Conservation (phyloP, 768 basidiomycete species). For the Lentinula boryana region DNA sequence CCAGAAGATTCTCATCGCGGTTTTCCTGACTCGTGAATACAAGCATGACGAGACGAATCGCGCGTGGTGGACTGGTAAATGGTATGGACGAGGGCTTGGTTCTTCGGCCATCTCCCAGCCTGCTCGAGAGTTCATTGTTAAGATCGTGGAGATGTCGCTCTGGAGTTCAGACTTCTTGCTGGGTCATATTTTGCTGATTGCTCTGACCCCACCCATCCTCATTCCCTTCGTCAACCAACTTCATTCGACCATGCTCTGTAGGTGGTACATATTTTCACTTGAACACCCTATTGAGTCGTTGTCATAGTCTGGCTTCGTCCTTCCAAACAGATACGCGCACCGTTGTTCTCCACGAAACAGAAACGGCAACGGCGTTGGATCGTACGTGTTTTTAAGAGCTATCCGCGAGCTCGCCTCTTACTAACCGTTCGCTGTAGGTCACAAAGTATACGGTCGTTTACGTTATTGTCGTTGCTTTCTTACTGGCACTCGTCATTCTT, state of each 20-base stretch:
- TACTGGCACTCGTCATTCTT: conserved; percentile 77
- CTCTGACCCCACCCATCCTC: conserved; percentile 78
- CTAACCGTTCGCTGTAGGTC: conserved; percentile 35
- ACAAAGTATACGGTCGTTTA: conserved; percentile 86
- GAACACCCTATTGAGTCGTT: not conserved
- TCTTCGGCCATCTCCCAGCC: conserved; percentile 92
- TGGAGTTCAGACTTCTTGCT: conserved; percentile 96
- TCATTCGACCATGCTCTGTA: conserved; percentile 92
- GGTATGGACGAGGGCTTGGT: conserved; percentile 93
- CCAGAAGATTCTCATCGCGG: conserved; percentile 90
- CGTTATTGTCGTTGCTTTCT: conserved; percentile 62
- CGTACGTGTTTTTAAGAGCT: conserved; percentile 31
- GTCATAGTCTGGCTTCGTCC: conserved; percentile 87
- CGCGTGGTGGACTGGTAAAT: conserved; percentile 99
- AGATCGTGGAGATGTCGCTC: conserved; percentile 95
- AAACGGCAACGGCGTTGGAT: conserved; percentile 91
- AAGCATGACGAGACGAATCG: conserved; percentile 98
- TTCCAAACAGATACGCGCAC: conserved; percentile 89
- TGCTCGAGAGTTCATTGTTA: conserved; percentile 95
- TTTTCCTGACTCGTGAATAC: conserved; percentile 94
- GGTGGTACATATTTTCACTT: conserved; percentile 22
- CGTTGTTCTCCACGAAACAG: conserved; percentile 92
- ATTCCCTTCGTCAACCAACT: conserved; percentile 85
- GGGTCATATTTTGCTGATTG: conserved; percentile 77
- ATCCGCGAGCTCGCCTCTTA: conserved; percentile 3